Percentiles rank a stretch among this genome's conserved stretches.
phyloP scores from a whole-genome alignment of 371 early-diverging fungal species.

The Paramicrosporidium saccamoebae region DNA sequence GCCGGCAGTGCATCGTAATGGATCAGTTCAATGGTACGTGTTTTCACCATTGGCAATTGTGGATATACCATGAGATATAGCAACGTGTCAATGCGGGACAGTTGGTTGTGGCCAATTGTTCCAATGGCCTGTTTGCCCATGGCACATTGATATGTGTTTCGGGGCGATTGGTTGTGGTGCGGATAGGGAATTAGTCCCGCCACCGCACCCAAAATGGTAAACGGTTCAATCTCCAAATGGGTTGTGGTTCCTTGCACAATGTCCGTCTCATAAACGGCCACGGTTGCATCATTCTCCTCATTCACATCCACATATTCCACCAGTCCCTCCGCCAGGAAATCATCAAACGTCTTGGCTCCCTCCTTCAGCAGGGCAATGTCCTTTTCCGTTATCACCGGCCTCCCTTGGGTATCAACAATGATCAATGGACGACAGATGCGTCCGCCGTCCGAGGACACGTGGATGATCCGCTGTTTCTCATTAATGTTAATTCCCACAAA shows the following conservation, averaged over 20 bases:
- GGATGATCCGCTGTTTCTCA: slow-evolving; percentile 41
- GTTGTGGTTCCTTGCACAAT: slow-evolving; percentile 48
- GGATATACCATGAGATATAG: slow-evolving; percentile 87
- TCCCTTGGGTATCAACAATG: slow-evolving; percentile 54
- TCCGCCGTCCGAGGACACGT: slow-evolving; percentile 89
- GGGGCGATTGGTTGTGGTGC: slow-evolving; percentile 98
- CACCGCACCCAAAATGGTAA: slow-evolving; percentile 83
- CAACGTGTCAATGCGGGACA: slow-evolving; percentile 83
- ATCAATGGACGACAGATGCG: slow-evolving; percentile 92
- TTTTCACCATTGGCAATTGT: slow-evolving; percentile 93
- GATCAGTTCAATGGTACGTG: slow-evolving; percentile 87
- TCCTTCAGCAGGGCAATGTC: slow-evolving; percentile 25
- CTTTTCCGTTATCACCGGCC: slow-evolving; percentile 23
- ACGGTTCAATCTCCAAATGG: slow-evolving; percentile 95
- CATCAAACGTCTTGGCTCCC: slow-evolving; percentile 41
- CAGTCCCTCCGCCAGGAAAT: slow-evolving; percentile 64
- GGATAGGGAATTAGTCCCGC: slow-evolving; percentile 98
- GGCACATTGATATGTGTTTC: slow-evolving; percentile 97
- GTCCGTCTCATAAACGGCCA: slow-evolving; percentile 62
- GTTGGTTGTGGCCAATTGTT: slow-evolving; percentile 76
- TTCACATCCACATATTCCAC: slow-evolving; percentile 97
- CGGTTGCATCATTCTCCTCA: slow-evolving; percentile 86
- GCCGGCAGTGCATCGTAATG: slow-evolving; percentile 92
- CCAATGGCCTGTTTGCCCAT: slow-evolving; percentile 99
- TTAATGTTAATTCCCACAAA: slow-evolving; percentile 80